Conservation (phyloP, 2,329 filamentous ascomycete species). For the Verticillium longisporum region DNA sequence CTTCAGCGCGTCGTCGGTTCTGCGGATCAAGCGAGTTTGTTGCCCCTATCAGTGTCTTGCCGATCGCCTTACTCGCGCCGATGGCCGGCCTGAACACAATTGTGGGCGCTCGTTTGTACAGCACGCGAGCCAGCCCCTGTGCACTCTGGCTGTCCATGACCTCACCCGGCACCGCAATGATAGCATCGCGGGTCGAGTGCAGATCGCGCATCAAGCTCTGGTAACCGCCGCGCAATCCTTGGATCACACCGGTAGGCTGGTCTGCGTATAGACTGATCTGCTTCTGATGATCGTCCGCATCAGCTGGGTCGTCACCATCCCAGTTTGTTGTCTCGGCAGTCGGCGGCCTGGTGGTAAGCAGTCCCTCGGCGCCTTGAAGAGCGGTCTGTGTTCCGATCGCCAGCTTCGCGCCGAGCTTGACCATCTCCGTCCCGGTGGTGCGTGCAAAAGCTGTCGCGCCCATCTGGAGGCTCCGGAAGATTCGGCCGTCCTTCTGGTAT, state of each 20-base stretch:
- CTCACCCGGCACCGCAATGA: conserved; percentile 90
- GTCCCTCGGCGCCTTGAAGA: conserved; percentile 78
- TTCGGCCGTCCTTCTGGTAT: conserved; percentile 87
- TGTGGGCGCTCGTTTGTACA: conserved; percentile 80
- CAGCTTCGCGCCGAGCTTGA: conserved; percentile 88
- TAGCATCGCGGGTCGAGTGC: conserved; percentile 79
- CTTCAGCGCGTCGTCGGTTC: conserved; percentile 74
- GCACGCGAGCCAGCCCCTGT: conserved; percentile 69
- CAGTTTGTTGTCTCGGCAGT: conserved; percentile 28
- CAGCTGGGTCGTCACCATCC: conserved; percentile 52
- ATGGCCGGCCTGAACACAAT: conserved; percentile 88
- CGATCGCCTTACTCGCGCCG: conserved; percentile 81
- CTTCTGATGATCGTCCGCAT: conserved; percentile 54
- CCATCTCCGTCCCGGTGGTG: conserved; percentile 89
- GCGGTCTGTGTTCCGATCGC: conserved; percentile 94
- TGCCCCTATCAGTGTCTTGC: conserved; percentile 83
- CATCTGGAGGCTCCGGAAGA: conserved; percentile 87
- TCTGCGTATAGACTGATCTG: conserved; percentile 90
- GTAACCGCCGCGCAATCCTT: conserved; percentile 79
- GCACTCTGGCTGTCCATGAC: conserved; percentile 81
- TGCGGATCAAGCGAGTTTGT: conserved; percentile 85
- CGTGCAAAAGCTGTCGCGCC: conserved; percentile 85
- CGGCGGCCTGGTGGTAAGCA: conserved; percentile 49
- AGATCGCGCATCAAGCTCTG: conserved; percentile 79
- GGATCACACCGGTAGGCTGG: conserved; percentile 82